These are phyloP conservation scores for Spirogloea muscicola DNA, from an alignment of 139 green algal genomes.

Conservation along the genomic window DNA sequence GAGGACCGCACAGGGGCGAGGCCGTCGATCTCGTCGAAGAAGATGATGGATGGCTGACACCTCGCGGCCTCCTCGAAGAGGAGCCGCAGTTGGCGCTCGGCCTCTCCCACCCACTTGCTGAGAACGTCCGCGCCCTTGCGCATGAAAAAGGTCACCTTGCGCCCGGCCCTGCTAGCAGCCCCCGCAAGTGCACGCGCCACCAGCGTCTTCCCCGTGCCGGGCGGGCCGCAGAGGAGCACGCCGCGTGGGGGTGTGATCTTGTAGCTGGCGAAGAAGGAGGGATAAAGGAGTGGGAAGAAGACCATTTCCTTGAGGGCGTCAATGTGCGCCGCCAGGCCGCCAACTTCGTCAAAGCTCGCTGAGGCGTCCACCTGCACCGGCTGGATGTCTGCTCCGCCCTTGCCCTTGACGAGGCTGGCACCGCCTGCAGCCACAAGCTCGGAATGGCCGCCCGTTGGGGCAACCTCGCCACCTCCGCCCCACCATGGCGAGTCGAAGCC, in stretches of 20 bases:
- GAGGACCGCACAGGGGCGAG: conserved; percentile 72
- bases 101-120: conserved; percentile 93
- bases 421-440: neutral
- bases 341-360: conserved; percentile 81
- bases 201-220: conserved; percentile 93
- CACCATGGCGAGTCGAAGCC: neutral
- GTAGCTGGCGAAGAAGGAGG: conserved; percentile 87
- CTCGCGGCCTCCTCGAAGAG: conserved; percentile 88
- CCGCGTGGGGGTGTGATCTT: conserved; percentile 75
- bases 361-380: conserved; percentile 78
- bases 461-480: neutral
- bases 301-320: conserved; percentile 93
- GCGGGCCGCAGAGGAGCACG: conserved; percentile 89
- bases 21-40: conserved; percentile 85
- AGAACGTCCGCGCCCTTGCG: conserved; percentile 91
- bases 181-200: conserved; percentile 84
- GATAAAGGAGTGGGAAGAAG: conserved; percentile 92
- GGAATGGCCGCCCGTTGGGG: conserved; percentile 7
- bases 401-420: conserved; percentile 39
- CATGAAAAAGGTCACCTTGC: conserved; percentile 91
- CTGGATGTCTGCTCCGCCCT: conserved; percentile 65
- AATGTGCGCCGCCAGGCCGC: conserved; percentile 82
- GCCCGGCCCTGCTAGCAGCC: conserved; percentile 58
- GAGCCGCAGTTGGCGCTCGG: conserved; percentile 82
- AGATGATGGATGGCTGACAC: conserved; percentile 75